phyloP scores from a whole-genome alignment of 352 stramenopile genomes.

The Phytophthora sp. region DNA sequence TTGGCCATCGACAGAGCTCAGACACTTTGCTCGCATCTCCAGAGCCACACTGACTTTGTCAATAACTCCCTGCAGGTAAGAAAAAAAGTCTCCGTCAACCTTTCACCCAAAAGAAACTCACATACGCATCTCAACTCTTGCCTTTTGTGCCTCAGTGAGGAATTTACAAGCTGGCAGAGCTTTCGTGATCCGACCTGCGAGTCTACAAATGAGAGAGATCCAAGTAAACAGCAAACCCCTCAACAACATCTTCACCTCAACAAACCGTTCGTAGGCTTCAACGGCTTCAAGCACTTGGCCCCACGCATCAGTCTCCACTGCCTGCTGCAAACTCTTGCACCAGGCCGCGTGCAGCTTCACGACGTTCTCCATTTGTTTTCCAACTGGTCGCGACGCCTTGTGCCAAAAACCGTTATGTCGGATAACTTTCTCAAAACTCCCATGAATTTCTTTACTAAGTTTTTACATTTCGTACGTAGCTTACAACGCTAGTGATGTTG shows the following conservation, averaged over 20 bases:
- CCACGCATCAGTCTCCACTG: slow-evolving; percentile 70
- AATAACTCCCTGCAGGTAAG: slow-evolving; percentile 28
- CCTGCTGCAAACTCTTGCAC: slow-evolving; percentile 62
- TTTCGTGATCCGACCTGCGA: slow-evolving; percentile 44
- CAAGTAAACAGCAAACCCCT: slow-evolving; percentile 1
- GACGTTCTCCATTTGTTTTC: slow-evolving; percentile 58
- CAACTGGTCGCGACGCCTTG: slow-evolving; percentile 19
- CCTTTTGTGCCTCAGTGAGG: slow-evolving; percentile 51
- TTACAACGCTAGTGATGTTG: slow-evolving; percentile 24
- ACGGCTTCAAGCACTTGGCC: slow-evolving; percentile 78
- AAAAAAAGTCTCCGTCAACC: neutral
- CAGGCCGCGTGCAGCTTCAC: slow-evolving; percentile 57
- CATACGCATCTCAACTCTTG: neutral
- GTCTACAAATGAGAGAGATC: slow-evolving; percentile 26
- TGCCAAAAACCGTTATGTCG: slow-evolving; percentile 10
- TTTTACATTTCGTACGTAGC: slow-evolving; percentile 30
- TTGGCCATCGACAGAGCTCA: slow-evolving; percentile 66
- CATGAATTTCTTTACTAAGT: slow-evolving; percentile 28
- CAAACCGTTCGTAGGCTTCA: slow-evolving; percentile 75
- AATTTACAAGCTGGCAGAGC: slow-evolving; percentile 49
- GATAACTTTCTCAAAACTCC: neutral
- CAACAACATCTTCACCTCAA: neutral
- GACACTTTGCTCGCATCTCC: slow-evolving; percentile 58
- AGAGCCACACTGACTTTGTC: slow-evolving; percentile 51
- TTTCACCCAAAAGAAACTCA: neutral